A percentile compares a stretch with the other conserved stretches of the same genome.
phyloP scores from a whole-genome alignment of 805 yeast species.

The Saccharomycopsis synnaedendra region DNA sequence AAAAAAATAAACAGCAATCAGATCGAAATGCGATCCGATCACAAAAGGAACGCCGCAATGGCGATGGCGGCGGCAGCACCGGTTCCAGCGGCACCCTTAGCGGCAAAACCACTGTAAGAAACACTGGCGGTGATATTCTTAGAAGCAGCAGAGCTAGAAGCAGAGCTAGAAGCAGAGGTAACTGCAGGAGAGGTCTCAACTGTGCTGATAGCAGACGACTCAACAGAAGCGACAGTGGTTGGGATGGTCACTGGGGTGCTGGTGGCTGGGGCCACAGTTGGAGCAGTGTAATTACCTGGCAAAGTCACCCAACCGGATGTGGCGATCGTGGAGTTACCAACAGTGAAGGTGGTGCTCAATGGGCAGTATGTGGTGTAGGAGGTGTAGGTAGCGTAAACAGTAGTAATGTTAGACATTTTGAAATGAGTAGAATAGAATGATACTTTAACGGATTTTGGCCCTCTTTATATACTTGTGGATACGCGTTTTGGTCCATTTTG shows the following conservation, averaged over 20 bases:
- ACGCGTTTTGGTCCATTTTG: too few species aligned
- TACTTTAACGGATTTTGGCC: neutral
- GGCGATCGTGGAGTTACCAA: constrained; percentile 3
- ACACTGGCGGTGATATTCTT: constrained; percentile 1
- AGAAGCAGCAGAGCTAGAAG: constrained; percentile 4
- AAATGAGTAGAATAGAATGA: constrained; percentile 6
- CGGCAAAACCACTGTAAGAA: constrained; percentile 5
- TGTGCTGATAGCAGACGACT: neutral
- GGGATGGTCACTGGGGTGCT: neutral
- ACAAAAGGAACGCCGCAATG: constrained; percentile 11
- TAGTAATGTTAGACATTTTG: constrained; percentile 13
- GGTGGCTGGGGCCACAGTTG: constrained; percentile 1
- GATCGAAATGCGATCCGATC: neutral
- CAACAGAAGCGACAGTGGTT: neutral
- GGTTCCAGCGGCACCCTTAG: constrained; percentile 8
- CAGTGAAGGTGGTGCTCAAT: constrained; percentile 11
- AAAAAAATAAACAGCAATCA: neutral
- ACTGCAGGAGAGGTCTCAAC: neutral
- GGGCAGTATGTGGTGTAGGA: constrained; percentile 14
- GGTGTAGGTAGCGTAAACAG: constrained; percentile 4
- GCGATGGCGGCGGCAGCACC: constrained; percentile 9
- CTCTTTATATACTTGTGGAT: too few species aligned
- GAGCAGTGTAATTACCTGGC: neutral
- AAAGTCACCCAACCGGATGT: constrained; percentile 12
- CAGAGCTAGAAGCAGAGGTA: neutral